These are phyloP conservation scores for Auricularia heimuer DNA, from an alignment of 768 basidiomycete species.

Conservation along the genomic window DNA sequence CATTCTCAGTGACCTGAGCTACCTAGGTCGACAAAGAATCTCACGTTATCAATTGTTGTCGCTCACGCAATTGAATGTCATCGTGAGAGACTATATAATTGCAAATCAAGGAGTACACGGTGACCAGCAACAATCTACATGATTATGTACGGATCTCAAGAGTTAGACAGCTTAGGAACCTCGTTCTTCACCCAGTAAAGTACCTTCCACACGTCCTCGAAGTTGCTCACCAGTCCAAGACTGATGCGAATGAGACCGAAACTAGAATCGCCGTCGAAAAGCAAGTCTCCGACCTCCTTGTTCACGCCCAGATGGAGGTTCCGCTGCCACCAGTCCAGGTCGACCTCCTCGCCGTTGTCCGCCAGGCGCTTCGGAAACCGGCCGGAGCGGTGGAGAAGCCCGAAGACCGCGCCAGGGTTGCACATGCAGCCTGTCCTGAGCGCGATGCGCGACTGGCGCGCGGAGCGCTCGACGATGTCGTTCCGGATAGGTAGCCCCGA, in stretches of 20 bases:
- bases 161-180: not conserved
- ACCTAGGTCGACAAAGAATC: too few relatives aligned
- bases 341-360: not conserved
- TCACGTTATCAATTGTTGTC: too few relatives aligned
- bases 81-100: too few relatives aligned
- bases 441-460: not conserved
- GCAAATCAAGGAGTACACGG: too few relatives aligned
- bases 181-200: slow-evolving; percentile 14
- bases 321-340: not conserved
- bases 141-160: too few relatives aligned
- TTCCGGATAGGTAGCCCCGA: not conserved
- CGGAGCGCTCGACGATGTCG: not conserved
- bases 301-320: not conserved
- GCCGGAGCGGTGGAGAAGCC: not conserved
- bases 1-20: too few relatives aligned
- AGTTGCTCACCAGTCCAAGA: slow-evolving; percentile 69
- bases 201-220: slow-evolving; percentile 50
- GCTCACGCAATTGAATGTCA: too few relatives aligned
- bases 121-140: too few relatives aligned
- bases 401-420: slow-evolving; percentile 60
- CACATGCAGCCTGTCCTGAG: slow-evolving; percentile 84
- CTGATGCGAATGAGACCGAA: slow-evolving; percentile 24
- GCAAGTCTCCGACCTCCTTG: not conserved
- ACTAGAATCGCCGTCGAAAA: not conserved
- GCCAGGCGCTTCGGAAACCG: not conserved